Conservation (phyloP, 768 basidiomycete species). For the Amanita jacksonii region DNA sequence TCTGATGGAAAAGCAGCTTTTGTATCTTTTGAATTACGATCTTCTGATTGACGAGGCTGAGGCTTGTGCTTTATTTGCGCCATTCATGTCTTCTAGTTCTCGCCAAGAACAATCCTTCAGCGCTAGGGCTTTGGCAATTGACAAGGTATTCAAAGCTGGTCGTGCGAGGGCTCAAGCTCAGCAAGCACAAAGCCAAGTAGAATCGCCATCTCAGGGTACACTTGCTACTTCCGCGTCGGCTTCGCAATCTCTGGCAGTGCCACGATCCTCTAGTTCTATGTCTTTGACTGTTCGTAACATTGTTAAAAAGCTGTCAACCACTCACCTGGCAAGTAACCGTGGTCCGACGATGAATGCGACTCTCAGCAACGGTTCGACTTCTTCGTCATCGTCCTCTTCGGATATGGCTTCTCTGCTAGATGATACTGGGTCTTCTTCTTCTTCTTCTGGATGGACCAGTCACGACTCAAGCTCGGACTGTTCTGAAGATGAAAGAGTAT, state of each 20-base stretch:
- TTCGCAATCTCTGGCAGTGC: slow-evolving; percentile 26
- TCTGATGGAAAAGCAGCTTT: slow-evolving; percentile 95
- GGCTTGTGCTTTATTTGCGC: slow-evolving; percentile 58
- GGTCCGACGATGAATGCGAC: slow-evolving; percentile 32
- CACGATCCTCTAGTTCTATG: slow-evolving; percentile 25
- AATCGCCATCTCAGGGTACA: slow-evolving; percentile 28
- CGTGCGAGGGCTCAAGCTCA: slow-evolving; percentile 36
- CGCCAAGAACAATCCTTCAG: slow-evolving; percentile 23
- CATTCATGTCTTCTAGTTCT: slow-evolving; percentile 41
- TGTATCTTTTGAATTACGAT: slow-evolving; percentile 87
- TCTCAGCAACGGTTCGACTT: slow-evolving; percentile 30
- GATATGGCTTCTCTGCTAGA: slow-evolving; percentile 58
- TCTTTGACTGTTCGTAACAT: slow-evolving; percentile 50
- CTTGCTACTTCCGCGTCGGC: neutral
- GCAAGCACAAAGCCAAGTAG: slow-evolving; percentile 24
- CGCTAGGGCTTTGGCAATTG: slow-evolving; percentile 43
- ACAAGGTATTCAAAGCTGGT: slow-evolving; percentile 43
- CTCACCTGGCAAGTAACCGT: slow-evolving; percentile 24
- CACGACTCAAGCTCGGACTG: slow-evolving; percentile 21
- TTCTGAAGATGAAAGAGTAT: slow-evolving; percentile 40
- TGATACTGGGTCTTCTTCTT: slow-evolving; percentile 52
- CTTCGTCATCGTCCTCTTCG: slow-evolving; percentile 34
- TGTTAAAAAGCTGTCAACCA: slow-evolving; percentile 45
- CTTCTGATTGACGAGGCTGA: slow-evolving; percentile 84
- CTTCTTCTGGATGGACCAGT: slow-evolving; percentile 42